Percentiles rank a stretch among this genome's conserved stretches.
Evolutionary conservation across 1,139 yeast species (phyloP).

Genomic region (Sugiyamaella grinbergsii): DNA sequence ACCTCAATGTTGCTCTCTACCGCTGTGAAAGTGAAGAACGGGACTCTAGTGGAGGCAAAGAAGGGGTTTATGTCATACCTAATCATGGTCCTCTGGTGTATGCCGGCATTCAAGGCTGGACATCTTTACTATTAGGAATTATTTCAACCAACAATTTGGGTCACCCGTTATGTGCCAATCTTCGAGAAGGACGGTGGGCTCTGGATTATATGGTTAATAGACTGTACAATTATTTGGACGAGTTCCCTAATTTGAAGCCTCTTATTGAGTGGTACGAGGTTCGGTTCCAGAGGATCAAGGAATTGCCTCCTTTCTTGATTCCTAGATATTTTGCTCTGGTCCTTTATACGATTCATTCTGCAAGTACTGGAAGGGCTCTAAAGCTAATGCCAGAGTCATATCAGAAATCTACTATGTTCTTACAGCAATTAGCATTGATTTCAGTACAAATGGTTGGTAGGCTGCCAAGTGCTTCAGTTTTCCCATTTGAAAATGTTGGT

Average conservation of each 20-base stretch:
- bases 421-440: conserved; percentile 76
- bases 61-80: conserved; percentile 76
- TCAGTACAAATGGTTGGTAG: conserved; percentile 86
- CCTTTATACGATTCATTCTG: conserved; percentile 79
- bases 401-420: conserved; percentile 66
- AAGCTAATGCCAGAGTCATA: conserved; percentile 56
- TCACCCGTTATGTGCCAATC: conserved; percentile 77
- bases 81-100: conserved; percentile 70
- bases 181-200: conserved; percentile 89
- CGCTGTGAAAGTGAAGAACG: conserved; percentile 86
- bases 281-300: conserved; percentile 64
- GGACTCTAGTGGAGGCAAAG: conserved; percentile 70
- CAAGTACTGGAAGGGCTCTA: conserved; percentile 69
- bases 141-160: conserved; percentile 75
- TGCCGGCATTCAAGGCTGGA: conserved; percentile 96
- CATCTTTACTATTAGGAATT: conserved; percentile 62
- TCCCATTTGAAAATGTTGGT: conserved; percentile 61
- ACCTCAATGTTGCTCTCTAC: conserved; percentile 74
- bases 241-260: conserved; percentile 50
- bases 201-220: conserved; percentile 72
- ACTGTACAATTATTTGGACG: conserved; percentile 54
- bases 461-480: conserved; percentile 73
- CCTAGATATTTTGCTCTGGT: conserved; percentile 87
- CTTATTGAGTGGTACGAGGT: conserved; percentile 69
- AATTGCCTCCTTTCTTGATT: conserved; percentile 73